Evolutionary conservation across 2,329 filamentous ascomycete genomes (phyloP).

Genomic region (Fusarium brevicatenulatum): DNA sequence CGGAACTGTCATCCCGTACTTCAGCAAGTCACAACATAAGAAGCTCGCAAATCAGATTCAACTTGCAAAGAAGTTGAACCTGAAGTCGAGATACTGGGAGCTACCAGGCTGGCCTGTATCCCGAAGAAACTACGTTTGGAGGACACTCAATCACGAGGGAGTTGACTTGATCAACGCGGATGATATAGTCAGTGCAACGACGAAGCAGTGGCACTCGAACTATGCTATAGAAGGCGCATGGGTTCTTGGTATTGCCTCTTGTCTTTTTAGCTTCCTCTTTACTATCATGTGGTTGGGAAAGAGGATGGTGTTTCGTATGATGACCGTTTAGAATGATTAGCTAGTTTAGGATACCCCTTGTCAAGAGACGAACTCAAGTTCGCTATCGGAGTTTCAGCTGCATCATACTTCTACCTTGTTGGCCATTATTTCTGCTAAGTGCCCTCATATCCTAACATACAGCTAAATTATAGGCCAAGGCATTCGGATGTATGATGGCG

Average conservation of each 20-base stretch:
- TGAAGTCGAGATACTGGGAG: conserved; percentile 71
- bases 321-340: not conserved
- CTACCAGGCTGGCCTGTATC: conserved; percentile 67
- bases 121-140: conserved; percentile 67
- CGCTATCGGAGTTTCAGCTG: not conserved
- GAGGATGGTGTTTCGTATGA: conserved; percentile 13
- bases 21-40: conserved; percentile 54
- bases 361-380: not conserved
- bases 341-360: not conserved
- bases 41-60: conserved; percentile 56
- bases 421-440: no score
- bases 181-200: conserved; percentile 59
- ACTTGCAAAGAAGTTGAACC: conserved; percentile 60
- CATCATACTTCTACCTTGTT: no score
- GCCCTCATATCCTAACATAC: no score
- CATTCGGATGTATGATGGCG: no score
- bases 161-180: conserved; percentile 71
- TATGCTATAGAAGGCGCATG: conserved; percentile 34
- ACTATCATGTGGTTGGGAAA: conserved; percentile 28
- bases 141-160: conserved; percentile 61
- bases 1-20: conserved; percentile 54
- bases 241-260: conserved; percentile 34
- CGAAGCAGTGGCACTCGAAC: conserved; percentile 29
- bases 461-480: not conserved
- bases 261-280: conserved; percentile 25